Conservation (phyloP, 129 eudicot genomes). For the Flaveria trinervia region DNA sequence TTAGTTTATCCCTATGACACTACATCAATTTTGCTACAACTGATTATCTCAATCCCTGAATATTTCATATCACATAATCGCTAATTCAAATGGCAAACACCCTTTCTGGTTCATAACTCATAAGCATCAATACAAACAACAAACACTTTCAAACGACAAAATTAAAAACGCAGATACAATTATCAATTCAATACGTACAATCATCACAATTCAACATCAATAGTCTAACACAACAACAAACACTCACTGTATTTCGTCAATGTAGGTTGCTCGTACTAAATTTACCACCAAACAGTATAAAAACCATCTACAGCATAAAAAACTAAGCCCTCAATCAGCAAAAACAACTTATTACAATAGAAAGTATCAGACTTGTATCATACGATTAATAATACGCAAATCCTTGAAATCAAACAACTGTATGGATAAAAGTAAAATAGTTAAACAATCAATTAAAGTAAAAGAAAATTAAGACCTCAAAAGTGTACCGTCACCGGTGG, state of each 20-base stretch:
- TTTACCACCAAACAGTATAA: not conserved
- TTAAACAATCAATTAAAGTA: not conserved
- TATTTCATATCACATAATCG: not conserved
- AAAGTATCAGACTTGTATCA: too few relatives aligned
- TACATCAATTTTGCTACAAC: too few relatives aligned
- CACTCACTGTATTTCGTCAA: not conserved
- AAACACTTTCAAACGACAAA: too few relatives aligned
- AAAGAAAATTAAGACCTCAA: not conserved
- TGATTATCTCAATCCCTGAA: not conserved
- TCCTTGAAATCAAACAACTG: not conserved
- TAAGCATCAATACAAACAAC: too few relatives aligned
- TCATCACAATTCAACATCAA: not conserved
- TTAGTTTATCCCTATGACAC: too few relatives aligned
- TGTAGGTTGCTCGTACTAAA: not conserved
- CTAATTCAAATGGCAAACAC: not conserved
- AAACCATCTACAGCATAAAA: not conserved
- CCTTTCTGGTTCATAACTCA: too few relatives aligned
- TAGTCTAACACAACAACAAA: not conserved
- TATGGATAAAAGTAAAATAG: not conserved
- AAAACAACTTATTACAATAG: not conserved
- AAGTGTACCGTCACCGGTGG: conserved; percentile 11
- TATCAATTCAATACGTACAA: not conserved
- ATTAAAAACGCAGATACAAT: too few relatives aligned
- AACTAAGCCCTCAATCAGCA: not conserved
- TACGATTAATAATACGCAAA: not conserved